Conservation (phyloP, 139 green algal species). For the Chlorella vulgaris region DNA sequence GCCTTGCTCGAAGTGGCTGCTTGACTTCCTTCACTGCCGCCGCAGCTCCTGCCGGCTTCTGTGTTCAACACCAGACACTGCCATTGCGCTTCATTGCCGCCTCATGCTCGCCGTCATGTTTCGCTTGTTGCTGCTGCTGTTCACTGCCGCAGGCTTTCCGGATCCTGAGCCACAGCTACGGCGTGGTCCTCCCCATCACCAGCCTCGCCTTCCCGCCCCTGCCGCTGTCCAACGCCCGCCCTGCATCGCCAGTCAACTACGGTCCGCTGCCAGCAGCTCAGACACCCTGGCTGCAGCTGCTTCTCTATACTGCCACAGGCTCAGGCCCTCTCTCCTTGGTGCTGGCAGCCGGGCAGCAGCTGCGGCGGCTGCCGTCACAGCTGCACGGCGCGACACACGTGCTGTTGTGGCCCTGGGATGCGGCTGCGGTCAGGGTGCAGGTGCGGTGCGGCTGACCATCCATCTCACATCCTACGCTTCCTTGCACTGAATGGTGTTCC, state of each 20-base stretch:
- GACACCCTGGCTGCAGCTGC: slow-evolving; percentile 81
- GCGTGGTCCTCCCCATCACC: slow-evolving; percentile 72
- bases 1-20: not conserved
- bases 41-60: not conserved
- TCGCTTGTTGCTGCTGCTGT: not conserved
- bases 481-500: too few relatives aligned
- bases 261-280: slow-evolving; percentile 60
- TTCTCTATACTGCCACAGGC: slow-evolving; percentile 62
- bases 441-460: not conserved
- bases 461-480: too few relatives aligned
- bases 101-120: too few relatives aligned
- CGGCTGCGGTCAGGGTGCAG: slow-evolving; percentile 44
- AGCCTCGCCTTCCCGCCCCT: slow-evolving; percentile 72
- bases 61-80: not conserved
- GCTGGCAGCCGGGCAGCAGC: slow-evolving; percentile 68
- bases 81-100: not conserved
- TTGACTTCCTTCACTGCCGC: not conserved
- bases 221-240: slow-evolving; percentile 49
- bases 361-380: slow-evolving; percentile 62
- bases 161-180: slow-evolving; percentile 80
- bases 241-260: slow-evolving; percentile 62
- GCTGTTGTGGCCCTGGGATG: slow-evolving; percentile 76
- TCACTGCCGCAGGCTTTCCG: slow-evolving; percentile 35
- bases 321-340: slow-evolving; percentile 68
- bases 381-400: slow-evolving; percentile 56